A percentile compares a stretch with the other conserved stretches of the same genome.
Evolutionary conservation across 352 stramenopile species (phyloP).

Genomic region (Globisporangium acanthophoron): DNA sequence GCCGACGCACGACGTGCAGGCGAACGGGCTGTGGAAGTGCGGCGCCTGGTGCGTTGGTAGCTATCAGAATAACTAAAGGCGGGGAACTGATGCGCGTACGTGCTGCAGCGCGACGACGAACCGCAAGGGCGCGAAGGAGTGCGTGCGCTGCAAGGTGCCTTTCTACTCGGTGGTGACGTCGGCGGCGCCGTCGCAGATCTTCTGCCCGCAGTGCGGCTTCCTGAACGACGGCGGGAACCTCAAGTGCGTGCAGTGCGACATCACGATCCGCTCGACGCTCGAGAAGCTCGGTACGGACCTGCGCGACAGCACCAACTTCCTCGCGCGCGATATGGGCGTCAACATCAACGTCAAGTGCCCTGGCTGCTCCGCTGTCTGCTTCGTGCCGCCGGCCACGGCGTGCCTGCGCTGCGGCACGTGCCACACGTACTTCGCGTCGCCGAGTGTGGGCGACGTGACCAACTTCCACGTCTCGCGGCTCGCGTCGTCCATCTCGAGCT

Average conservation of each 20-base stretch:
- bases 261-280: conserved; percentile 67
- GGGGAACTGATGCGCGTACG: not conserved
- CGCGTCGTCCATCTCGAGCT: conserved; percentile 71
- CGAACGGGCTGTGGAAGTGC: conserved; percentile 68
- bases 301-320: conserved; percentile 73
- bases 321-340: conserved; percentile 75
- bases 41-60: conserved; percentile 43
- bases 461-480: conserved; percentile 82
- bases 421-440: conserved; percentile 81
- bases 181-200: conserved; percentile 64
- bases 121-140: conserved; percentile 55
- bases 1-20: conserved; percentile 63
- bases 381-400: conserved; percentile 65
- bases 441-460: conserved; percentile 68
- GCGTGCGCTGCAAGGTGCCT: conserved; percentile 45
- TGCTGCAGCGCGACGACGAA: conserved; percentile 41
- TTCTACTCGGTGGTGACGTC: conserved; percentile 67
- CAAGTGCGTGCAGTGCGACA: conserved; percentile 69
- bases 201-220: conserved; percentile 70
- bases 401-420: conserved; percentile 75
- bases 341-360: conserved; percentile 85
- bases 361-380: conserved; percentile 67
- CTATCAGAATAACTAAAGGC: too few species aligned
- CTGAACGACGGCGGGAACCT: conserved; percentile 65
- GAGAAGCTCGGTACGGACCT: conserved; percentile 70